Evolutionary conservation across 768 basidiomycete species (phyloP), one percentile per base, ranked within the genome.

Genomic region (Dendrothele bispora): DNA sequence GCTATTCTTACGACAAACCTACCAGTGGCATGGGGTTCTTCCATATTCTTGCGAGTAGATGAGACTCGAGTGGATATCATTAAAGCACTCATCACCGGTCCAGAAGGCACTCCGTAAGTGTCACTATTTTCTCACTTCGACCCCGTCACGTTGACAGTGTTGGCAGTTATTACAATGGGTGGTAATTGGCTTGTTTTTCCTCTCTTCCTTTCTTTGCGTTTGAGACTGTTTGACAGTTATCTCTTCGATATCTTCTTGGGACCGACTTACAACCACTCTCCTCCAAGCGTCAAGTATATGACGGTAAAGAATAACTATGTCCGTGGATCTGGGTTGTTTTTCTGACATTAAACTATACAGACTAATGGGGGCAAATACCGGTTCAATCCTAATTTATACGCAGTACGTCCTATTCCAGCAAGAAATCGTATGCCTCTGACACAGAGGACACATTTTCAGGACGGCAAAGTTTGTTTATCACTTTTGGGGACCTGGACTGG

Each of bases 311-410:
- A 53, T 20, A 11, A n/a, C 21, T 35, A 21, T 27, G 38, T 14
- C 22, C 27, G 12, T 15, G 25, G 32, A 3, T 44, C 45, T 38
- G n/a, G 21, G 5, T 37, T n/a, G 25, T 36, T 66, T 18, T 20
- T 20, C 29, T 36, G n/a, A 35, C 6, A 22, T 46, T 18, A 8
- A 26, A 15, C 18, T 10, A 10, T 17, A 11, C 48, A 91, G 87
- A 94, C 92, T 1, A 86, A 90, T 52, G 89, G 88, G 6, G 91
- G 91, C 26, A 91, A 86, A 67, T 94, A 71, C 65, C 82, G 95
- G 36, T 93, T 95, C 69, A 97, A 97, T 56, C 95, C 95, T 3
- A 98, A 97, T 65, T 73, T 97, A 26, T 98, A 94, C 64, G 92
- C 91, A 44, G 90, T 87, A 62, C 57, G 79, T 71, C 46, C 25